Evolutionary conservation across 2,329 filamentous ascomycete genomes (phyloP).

Genomic region (Sphaceloma murrayae): DNA sequence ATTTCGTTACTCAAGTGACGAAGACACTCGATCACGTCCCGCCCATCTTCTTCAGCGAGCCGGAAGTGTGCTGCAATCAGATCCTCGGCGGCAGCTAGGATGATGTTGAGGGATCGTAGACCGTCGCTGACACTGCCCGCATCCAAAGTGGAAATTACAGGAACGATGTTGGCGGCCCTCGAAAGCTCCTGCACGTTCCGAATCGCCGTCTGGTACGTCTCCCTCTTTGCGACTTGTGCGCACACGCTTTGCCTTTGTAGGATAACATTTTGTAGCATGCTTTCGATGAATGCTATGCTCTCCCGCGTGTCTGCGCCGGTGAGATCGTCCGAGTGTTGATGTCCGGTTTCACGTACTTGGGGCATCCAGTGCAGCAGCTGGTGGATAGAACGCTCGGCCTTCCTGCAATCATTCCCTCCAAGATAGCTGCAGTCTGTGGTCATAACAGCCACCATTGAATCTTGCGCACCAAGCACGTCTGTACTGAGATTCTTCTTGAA

Average conservation of each 20-base stretch:
- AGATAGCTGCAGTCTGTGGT: slow-evolving; percentile 35
- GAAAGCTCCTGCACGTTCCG: slow-evolving; percentile 26
- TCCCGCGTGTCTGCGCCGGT: slow-evolving; percentile 69
- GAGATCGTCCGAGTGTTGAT: slow-evolving; percentile 75
- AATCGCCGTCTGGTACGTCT: slow-evolving; percentile 33
- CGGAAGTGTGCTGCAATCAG: slow-evolving; percentile 58
- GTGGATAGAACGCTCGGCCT: slow-evolving; percentile 64
- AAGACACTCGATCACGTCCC: slow-evolving; percentile 12
- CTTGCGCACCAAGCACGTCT: slow-evolving; percentile 62
- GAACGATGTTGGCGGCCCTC: neutral
- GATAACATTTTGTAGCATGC: slow-evolving; percentile 59
- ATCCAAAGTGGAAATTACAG: no score
- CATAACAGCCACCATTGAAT: slow-evolving; percentile 60
- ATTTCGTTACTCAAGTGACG: neutral
- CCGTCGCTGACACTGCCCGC: slow-evolving; percentile 20
- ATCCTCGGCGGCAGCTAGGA: slow-evolving; percentile 53
- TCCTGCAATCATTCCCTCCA: slow-evolving; percentile 24
- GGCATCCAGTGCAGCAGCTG: slow-evolving; percentile 66
- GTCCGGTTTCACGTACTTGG: slow-evolving; percentile 54
- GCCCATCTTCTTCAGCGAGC: slow-evolving; percentile 41
- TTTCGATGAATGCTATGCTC: slow-evolving; percentile 78
- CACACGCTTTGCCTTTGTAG: slow-evolving; percentile 49
- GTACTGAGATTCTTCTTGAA: slow-evolving; percentile 72
- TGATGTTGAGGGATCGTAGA: slow-evolving; percentile 54
- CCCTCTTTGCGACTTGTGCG: slow-evolving; percentile 12